Evolutionary conservation across 2,329 filamentous ascomycete genomes (phyloP), one percentile per base, ranked within the genome.

Genomic region (Colletotrichum higginsianum): DNA sequence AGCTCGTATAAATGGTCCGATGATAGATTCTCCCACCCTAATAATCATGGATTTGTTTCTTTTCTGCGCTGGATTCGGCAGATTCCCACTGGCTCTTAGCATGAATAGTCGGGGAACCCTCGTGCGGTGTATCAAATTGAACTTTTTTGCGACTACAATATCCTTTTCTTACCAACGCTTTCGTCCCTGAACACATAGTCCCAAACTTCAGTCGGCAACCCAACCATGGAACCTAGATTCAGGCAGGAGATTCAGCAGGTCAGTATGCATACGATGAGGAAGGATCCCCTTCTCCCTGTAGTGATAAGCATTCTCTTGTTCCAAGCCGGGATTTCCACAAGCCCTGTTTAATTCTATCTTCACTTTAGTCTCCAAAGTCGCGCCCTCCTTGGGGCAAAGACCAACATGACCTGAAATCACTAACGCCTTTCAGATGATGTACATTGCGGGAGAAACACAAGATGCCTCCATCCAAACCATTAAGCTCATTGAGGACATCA

Each of bases 401-500:
- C 11, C 4, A 2, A 5, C 26, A 0, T 8, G 21, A 8, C 9
- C 15, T 55, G 7, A 38, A 38, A 12, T 8, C 3, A 40, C 11
- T 15, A 5, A 60, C 15, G n/a, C 5, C 16, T 2, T 7, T 16
- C 38, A 76, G 74, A 76, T 75, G 74, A 77, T 77, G 74, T 76
- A 69, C 49, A 75, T 77, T 7, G 75, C 75, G 7, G 75, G 74
- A 23, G 74, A 77, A 40, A 67, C 49, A 1, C 63, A 71, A 12
- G 69, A 75, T 9, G 53, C 66, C n/a, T 72, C 74, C 4, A 47
- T 53, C 11, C 69, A 74, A 15, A 76, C 73, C 16, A 73, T 71
- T 12, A 73, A 74, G 0, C 52, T 75, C 13, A 67, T 77, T 6
- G 75, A 77, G 61, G 67, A 73, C 12, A 74, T 77, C 42, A 72